Evolutionary conservation across 306 rosid species (phyloP).

Genomic region (Myrica gale): DNA sequence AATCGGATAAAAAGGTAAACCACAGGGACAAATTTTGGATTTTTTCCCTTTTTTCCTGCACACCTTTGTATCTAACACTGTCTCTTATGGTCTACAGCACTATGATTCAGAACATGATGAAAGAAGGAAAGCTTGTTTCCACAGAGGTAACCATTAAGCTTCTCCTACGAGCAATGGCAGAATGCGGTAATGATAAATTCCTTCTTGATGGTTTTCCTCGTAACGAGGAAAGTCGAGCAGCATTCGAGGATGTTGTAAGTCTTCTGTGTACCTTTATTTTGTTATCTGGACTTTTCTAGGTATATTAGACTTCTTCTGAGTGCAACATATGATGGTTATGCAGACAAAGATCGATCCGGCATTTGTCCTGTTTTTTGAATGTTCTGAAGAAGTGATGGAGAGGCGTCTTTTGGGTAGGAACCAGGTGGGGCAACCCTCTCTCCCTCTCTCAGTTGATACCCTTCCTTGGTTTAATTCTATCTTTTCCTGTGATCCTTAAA

Average conservation of each 20-base stretch:
- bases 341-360: conserved; percentile 90
- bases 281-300: neutral
- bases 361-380: conserved; percentile 78
- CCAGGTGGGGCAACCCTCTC: conserved; percentile 51
- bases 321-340: conserved; percentile 36
- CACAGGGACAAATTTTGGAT: no score
- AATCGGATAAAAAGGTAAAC: no score
- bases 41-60: neutral
- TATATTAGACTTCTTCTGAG: conserved; percentile 3
- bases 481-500: neutral
- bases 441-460: neutral
- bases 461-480: neutral
- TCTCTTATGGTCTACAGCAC: conserved; percentile 53
- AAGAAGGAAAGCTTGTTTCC: conserved; percentile 95
- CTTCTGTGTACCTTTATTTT: conserved; percentile 8
- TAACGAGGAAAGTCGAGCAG: conserved; percentile 98
- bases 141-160: conserved; percentile 92
- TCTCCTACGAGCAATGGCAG: conserved; percentile 75
- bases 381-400: conserved; percentile 91
- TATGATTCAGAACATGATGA: conserved; percentile 92
- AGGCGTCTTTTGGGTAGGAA: conserved; percentile 79
- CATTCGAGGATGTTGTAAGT: conserved; percentile 86
- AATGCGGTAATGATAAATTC: conserved; percentile 76
- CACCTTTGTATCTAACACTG: conserved; percentile 15
- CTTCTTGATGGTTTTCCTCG: conserved; percentile 99